Conservation (phyloP, 371 early-diverging fungal species). For the Apophysomyces elegans region DNA sequence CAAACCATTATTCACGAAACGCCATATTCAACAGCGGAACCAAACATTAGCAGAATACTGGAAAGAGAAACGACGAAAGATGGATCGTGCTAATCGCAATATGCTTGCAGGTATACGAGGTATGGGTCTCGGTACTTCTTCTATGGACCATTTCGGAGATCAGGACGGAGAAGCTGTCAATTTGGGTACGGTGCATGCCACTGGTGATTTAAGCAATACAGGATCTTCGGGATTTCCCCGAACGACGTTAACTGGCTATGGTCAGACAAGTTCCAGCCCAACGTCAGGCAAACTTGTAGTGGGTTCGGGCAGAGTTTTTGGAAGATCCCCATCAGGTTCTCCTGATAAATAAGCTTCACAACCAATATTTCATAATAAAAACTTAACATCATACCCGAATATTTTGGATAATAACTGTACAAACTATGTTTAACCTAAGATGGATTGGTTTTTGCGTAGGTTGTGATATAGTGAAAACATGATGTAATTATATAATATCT, state of each 20-base stretch:
- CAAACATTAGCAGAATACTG: conserved; percentile 53
- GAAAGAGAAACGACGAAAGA: conserved; percentile 50
- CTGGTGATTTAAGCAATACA: neutral
- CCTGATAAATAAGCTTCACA: conserved; percentile 2
- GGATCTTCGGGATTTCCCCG: conserved; percentile 3
- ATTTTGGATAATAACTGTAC: neutral
- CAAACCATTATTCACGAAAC: conserved; percentile 75
- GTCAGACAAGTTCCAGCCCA: neutral
- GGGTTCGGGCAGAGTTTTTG: conserved; percentile 53
- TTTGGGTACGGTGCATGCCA: conserved; percentile 35
- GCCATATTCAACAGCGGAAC: conserved; percentile 47
- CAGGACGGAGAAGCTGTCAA: conserved; percentile 37
- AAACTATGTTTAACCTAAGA: too few species aligned
- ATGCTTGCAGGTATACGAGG: conserved; percentile 48
- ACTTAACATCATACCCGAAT: conserved; percentile 3
- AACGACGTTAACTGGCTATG: neutral
- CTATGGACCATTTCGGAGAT: conserved; percentile 21
- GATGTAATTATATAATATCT: too few species aligned
- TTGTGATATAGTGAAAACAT: too few species aligned
- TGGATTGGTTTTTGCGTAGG: neutral
- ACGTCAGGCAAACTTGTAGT: conserved; percentile 20
- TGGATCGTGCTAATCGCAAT: conserved; percentile 49
- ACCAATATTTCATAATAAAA: too few species aligned
- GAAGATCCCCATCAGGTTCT: conserved; percentile 39
- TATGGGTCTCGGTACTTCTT: conserved; percentile 26